Evolutionary conservation across 805 yeast species (phyloP).

Genomic region (Wickerhamomyces xylosicus): DNA sequence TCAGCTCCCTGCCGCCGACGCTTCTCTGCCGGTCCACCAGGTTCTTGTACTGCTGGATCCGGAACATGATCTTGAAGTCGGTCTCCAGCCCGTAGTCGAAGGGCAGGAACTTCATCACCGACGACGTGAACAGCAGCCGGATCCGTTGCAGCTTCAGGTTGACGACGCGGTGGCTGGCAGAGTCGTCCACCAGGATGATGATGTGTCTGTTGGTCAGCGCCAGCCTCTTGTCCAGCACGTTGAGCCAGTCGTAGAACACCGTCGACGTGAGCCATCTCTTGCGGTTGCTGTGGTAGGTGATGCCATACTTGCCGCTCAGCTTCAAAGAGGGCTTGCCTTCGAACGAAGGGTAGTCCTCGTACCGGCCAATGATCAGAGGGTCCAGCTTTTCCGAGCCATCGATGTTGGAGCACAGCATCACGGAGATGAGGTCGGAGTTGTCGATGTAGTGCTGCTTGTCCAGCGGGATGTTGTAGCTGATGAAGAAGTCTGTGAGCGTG

Average conservation of each 20-base stretch:
- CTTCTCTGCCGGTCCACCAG: conserved; percentile 19
- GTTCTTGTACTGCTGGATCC: conserved; percentile 44
- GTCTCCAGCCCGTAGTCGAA: conserved; percentile 56
- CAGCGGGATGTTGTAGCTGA: conserved; percentile 49
- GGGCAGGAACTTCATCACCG: conserved; percentile 36
- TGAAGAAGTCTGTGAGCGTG: conserved; percentile 49
- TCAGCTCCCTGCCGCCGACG: conserved; percentile 11
- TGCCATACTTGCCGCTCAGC: conserved; percentile 38
- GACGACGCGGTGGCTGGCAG: conserved; percentile 49
- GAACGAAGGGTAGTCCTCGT: conserved; percentile 35
- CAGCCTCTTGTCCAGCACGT: conserved; percentile 48
- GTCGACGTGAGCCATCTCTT: conserved; percentile 57
- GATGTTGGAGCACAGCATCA: conserved; percentile 52
- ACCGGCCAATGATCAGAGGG: conserved; percentile 51
- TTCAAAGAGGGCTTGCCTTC: conserved; percentile 30
- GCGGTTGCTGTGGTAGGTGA: conserved; percentile 47
- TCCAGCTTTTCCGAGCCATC: conserved; percentile 55
- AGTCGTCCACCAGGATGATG: conserved; percentile 47
- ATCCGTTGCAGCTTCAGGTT: conserved; percentile 38
- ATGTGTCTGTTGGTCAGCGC: conserved; percentile 38
- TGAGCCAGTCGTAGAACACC: conserved; percentile 51
- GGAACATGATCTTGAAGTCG: conserved; percentile 47
- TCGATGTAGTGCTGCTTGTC: conserved; percentile 42
- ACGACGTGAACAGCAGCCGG: conserved; percentile 27
- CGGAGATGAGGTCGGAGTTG: conserved; percentile 33